Conservation (phyloP, 805 yeast species). For the Kazachstania taianensis region DNA sequence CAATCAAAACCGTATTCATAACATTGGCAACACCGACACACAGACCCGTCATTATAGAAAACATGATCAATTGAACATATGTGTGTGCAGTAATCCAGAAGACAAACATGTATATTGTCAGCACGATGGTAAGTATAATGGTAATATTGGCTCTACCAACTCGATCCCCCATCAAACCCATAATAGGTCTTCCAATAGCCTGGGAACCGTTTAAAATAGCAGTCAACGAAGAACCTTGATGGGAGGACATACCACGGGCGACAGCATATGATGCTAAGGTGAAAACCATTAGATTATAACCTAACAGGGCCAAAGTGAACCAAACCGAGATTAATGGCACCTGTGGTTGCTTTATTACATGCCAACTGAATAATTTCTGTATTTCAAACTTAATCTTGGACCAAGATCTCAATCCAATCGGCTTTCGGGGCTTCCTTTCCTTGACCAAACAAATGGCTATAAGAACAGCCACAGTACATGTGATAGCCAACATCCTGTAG, state of each 20-base stretch:
- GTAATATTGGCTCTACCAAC: slow-evolving; percentile 41
- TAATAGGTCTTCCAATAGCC: slow-evolving; percentile 38
- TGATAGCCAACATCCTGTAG: slow-evolving; percentile 34
- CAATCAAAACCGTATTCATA: slow-evolving; percentile 33
- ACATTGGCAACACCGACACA: slow-evolving; percentile 38
- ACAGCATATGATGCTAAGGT: slow-evolving; percentile 39
- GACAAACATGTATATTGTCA: slow-evolving; percentile 32
- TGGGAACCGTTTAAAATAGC: slow-evolving; percentile 40
- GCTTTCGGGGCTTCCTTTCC: slow-evolving; percentile 33
- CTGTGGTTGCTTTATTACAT: slow-evolving; percentile 17
- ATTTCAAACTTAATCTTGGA: slow-evolving; percentile 20
- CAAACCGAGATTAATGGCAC: slow-evolving; percentile 30
- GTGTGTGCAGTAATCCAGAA: slow-evolving; percentile 41
- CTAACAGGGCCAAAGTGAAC: slow-evolving; percentile 30
- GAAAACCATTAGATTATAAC: slow-evolving; percentile 36
- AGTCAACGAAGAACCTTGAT: slow-evolving; percentile 36
- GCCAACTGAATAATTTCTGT: slow-evolving; percentile 9
- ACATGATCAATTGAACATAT: slow-evolving; percentile 33
- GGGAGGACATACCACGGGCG: slow-evolving; percentile 35
- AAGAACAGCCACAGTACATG: slow-evolving; percentile 29
- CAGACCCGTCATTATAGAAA: slow-evolving; percentile 35
- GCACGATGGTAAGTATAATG: slow-evolving; percentile 28
- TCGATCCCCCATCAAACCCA: slow-evolving; percentile 37
- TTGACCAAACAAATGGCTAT: slow-evolving; percentile 35
- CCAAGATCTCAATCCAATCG: slow-evolving; percentile 21